Base-by-base conservation (phyloP, 208 protist species). In the Vickermania ingenoplastis region DNA sequence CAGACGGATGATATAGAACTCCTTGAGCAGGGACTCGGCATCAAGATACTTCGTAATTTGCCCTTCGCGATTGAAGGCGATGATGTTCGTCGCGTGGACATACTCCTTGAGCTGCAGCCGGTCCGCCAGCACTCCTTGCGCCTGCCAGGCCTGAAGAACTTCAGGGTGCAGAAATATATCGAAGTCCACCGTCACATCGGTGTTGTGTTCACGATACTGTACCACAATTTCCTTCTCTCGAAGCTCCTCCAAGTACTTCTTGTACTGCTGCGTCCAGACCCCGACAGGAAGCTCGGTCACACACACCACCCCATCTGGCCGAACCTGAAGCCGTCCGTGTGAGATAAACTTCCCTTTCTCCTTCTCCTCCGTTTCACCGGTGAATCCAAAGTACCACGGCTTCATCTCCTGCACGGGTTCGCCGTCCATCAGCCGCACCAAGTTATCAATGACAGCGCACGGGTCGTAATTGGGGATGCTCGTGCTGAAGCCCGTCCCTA, bases 401-500 rank as follows among this genome's bases (percentile, higher is more conserved):
- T 82, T 70, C 60, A 96, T 81, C 57, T 81, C 76, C 57, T 81
- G 53, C 31, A 89, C 52, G 21, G 91, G 73, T 70, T 97, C 86
- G 2, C 86, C 86, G 22, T 69, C 58, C 64, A 99, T 75, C 61
- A 97, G 64, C 11, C 75, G 66, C 58, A 80, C 62, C 2, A 98
- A 41, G 56, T 95, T 96, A 53, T 95, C 80, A 30, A 99, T 91
- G 24, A 99, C 59, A 29, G 99, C 96, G 28, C 84, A 31, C n/a
- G 99, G 99, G 71, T 98, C 98, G 76, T 98, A 99, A 71, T 90
- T 98, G 28, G 98, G 98, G 49, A 99, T 97, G 31, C 72, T 92
- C 7, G 98, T 98, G 56, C 81, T 86, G 91, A 98, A 99, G 53
- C 99, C 99, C 5, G 98, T 99, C 49, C 98, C 99, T 70, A 99